Base-by-base conservation (phyloP, 1,284 basidiomycete genomes). In the Malassezia japonica region DNA sequence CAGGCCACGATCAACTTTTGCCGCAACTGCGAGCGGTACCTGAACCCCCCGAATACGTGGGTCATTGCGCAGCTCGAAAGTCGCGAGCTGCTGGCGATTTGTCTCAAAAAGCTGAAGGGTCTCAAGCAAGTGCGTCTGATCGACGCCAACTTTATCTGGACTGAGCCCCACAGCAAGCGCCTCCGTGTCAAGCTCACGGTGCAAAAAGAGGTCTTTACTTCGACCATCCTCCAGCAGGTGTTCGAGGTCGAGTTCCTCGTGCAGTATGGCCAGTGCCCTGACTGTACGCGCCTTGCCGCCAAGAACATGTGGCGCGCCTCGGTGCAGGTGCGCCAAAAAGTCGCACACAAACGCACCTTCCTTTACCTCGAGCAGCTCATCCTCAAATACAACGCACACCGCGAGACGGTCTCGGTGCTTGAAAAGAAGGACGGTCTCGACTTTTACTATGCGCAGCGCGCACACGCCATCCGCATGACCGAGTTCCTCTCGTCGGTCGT, bases 221-320 rank as follows among this genome's bases (percentile, higher is more conserved):
- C 86, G 43, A 98, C 94, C 0, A 87, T 98, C 65, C 78, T 98
- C 36, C 92, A 98, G 74, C 94, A 96, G 79, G 83, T 90, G 1
- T 98, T 98, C 65, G 91, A 96, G 75, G 83, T 98, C 61, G 90
- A 94, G 73, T 91, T 90, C 65, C 81, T 96, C 47, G 88, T 98
- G 2, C 88, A 94, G 69, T 84, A 95, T 60, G 87, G 87, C 0
- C 92, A 98, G 78, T 98, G 92, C 74, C 84, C 88, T 0, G 86
- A 91, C 64, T 98, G 94, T 73, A 80, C 91, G 0, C 83, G 83
- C 60, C 79, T 96, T 4, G 94, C 92, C 0, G 92, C 94, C 3
- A 98, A 98, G 77, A 96, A 98, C 74, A 96, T 90, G 0, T 98
- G 92, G 94, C 88, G 87, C 67, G 90, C 92, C 0, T 80, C 89